These are phyloP conservation scores for Ophiostoma sp. DNA, from an alignment of 2,329 filamentous ascomycete species.

Conservation along the genomic window DNA sequence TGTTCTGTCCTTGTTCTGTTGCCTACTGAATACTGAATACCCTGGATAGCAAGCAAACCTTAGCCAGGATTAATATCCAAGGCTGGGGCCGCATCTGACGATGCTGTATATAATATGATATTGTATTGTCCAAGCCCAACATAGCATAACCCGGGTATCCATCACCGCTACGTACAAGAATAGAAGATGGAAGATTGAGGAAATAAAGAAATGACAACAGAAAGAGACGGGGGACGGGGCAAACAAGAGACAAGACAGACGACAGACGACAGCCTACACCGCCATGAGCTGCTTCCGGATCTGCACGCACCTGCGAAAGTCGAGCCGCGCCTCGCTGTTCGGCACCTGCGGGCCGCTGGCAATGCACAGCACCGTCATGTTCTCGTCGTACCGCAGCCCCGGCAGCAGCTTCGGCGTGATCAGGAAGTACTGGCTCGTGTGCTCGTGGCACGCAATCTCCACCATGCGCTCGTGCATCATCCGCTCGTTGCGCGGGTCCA, in stretches of 20 bases:
- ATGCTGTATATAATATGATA: neutral
- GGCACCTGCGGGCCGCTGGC: constrained; percentile 77
- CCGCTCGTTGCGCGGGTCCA: constrained; percentile 97
- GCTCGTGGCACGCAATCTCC: constrained; percentile 84
- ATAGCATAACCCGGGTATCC: neutral
- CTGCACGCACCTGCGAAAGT: constrained; percentile 37
- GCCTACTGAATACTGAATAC: no score
- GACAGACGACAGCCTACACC: neutral
- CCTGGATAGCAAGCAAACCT: no score
- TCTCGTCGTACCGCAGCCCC: constrained; percentile 75
- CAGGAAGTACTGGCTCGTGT: constrained; percentile 84
- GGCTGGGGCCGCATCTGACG: no score
- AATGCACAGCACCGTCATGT: constrained; percentile 93
- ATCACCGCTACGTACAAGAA: neutral
- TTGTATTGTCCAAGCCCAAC: neutral
- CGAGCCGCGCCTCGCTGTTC: constrained; percentile 46
- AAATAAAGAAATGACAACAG: neutral
- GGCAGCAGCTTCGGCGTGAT: constrained; percentile 94
- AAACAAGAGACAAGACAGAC: no score
- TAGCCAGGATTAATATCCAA: no score
- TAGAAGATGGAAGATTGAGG: no score
- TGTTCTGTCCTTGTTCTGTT: neutral
- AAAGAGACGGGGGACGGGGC: no score
- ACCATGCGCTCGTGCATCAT: constrained; percentile 99
- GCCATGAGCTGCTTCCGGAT: constrained; percentile 23